Evolutionary conservation across 805 yeast genomes (phyloP).

Genomic region (Ogataea kodamae): DNA sequence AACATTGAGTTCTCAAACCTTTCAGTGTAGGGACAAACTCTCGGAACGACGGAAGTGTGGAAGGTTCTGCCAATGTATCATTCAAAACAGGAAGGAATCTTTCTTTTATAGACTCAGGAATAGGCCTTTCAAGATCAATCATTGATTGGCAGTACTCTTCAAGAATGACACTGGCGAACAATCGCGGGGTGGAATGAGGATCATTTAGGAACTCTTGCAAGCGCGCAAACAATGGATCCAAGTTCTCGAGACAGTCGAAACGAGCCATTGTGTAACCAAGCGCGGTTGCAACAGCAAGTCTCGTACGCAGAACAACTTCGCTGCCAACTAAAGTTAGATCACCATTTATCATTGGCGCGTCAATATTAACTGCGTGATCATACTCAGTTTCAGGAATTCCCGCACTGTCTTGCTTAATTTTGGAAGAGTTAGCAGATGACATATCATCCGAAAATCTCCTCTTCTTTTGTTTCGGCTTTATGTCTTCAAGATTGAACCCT

Average conservation of each 20-base stretch:
- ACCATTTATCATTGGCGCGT: conserved; percentile 87
- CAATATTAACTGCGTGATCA: conserved; percentile 75
- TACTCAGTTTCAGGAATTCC: conserved; percentile 49
- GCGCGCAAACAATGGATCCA: conserved; percentile 37
- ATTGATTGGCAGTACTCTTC: conserved; percentile 57
- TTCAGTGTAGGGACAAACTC: conserved; percentile 85
- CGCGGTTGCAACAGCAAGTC: conserved; percentile 72
- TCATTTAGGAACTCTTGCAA: conserved; percentile 47
- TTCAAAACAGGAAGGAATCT: conserved; percentile 26
- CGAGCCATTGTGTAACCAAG: conserved; percentile 63
- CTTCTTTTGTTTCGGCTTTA: conserved; percentile 44
- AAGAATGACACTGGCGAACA: conserved; percentile 63
- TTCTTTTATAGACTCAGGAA: conserved; percentile 8
- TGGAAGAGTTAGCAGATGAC: conserved; percentile 7
- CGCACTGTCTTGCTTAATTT: conserved; percentile 20
- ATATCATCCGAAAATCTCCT: conserved; percentile 35
- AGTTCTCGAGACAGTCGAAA: conserved; percentile 37
- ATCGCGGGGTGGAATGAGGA: conserved; percentile 76
- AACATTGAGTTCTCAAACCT: conserved; percentile 82
- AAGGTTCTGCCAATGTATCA: conserved; percentile 40
- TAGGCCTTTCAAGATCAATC: conserved; percentile 17
- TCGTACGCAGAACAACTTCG: conserved; percentile 69
- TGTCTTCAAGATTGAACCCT: conserved; percentile 26
- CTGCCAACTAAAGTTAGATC: conserved; percentile 83
- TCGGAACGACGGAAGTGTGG: conserved; percentile 55